These are phyloP conservation scores for Nakazawaea wickerhamii DNA, from an alignment of 805 yeast species.

Conservation along the genomic window DNA sequence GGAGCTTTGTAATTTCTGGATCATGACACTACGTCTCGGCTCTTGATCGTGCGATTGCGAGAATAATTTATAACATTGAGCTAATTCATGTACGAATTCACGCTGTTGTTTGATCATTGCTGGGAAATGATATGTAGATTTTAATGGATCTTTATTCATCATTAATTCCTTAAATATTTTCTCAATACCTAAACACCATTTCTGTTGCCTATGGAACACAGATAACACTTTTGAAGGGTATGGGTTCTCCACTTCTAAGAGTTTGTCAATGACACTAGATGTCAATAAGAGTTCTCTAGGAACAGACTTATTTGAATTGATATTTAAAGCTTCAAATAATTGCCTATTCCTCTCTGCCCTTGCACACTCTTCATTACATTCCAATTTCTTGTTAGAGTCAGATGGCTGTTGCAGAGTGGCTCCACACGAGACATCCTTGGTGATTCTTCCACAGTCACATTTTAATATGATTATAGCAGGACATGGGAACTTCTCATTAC, in stretches of 20 bases:
- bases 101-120: conserved; percentile 72
- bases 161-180: conserved; percentile 44
- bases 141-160: conserved; percentile 26
- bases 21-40: conserved; percentile 68
- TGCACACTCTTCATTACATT: conserved; percentile 71
- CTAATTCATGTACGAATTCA: conserved; percentile 62
- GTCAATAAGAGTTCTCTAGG: conserved; percentile 11
- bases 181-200: conserved; percentile 70
- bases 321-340: conserved; percentile 56
- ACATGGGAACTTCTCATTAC: conserved; percentile 52
- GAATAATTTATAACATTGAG: conserved; percentile 51
- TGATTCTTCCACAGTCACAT: conserved; percentile 63
- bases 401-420: conserved; percentile 34
- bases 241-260: conserved; percentile 25
- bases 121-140: conserved; percentile 52
- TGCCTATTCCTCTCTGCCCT: conserved; percentile 52
- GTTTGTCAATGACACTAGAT: conserved; percentile 19
- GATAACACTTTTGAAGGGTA: conserved; percentile 43
- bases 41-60: conserved; percentile 79
- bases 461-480: conserved; percentile 39
- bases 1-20: conserved; percentile 32
- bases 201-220: conserved; percentile 47
- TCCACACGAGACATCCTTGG: conserved; percentile 49
- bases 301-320: conserved; percentile 21
- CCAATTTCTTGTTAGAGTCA: conserved; percentile 33